Percentiles rank a stretch among this genome's conserved stretches.
These are phyloP conservation scores for Oemleria cerasiformis DNA, from an alignment of 306 rosid species.

Conservation along the genomic window DNA sequence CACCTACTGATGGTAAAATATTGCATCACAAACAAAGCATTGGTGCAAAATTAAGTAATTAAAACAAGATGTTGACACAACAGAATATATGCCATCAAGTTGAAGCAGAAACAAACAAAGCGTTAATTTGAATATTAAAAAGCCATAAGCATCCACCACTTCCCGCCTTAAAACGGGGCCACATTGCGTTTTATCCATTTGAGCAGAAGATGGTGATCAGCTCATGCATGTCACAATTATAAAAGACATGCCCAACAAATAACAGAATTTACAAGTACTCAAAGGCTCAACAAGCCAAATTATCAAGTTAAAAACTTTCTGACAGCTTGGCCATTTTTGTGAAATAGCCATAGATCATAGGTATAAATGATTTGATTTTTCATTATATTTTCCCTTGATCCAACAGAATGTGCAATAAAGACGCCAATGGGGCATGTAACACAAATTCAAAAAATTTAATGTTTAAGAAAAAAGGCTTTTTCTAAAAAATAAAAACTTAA, in stretches of 20 bases:
- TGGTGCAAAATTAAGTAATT: too few species aligned
- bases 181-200: background rate
- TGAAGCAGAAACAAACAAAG: too few species aligned
- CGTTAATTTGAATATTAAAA: too few species aligned
- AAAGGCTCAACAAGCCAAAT: background rate
- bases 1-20: too few species aligned
- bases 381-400: background rate
- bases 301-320: background rate
- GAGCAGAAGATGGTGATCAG: background rate
- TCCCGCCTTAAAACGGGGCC: too few species aligned
- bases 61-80: too few species aligned
- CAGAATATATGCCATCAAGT: too few species aligned
- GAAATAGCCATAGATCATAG: background rate
- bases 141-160: too few species aligned
- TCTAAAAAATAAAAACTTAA: constrained; percentile 8
- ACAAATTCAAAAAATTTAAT: background rate
- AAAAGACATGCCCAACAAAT: background rate
- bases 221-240: background rate
- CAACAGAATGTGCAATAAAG: background rate
- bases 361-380: background rate
- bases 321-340: background rate
- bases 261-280: background rate
- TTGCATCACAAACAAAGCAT: too few species aligned
- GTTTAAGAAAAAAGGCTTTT: constrained; percentile 3
- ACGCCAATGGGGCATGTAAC: background rate